Conservation (phyloP, 164 flowering plant genomes). For the Sedum album region DNA sequence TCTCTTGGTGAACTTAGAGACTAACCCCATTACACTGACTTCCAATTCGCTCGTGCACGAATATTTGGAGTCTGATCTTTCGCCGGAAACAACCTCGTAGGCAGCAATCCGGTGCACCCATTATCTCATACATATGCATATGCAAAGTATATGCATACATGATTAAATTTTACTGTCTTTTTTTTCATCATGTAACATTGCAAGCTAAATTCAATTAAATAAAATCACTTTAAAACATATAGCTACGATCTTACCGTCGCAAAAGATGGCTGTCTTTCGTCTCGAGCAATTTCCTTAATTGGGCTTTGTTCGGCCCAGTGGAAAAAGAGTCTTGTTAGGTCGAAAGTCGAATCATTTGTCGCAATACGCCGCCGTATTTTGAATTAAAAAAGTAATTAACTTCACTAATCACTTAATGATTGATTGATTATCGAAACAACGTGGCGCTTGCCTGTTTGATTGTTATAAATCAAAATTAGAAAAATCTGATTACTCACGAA, state of each 20-base stretch:
- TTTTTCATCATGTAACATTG: neutral
- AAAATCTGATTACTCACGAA: neutral
- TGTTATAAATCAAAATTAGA: neutral
- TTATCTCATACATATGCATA: neutral
- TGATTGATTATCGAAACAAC: neutral
- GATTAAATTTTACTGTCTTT: neutral
- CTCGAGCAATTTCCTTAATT: neutral
- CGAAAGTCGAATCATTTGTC: neutral
- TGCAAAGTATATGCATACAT: neutral
- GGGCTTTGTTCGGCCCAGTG: neutral
- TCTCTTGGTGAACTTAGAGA: conserved; percentile 76
- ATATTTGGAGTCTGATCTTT: conserved; percentile 39
- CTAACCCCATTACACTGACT: conserved; percentile 55
- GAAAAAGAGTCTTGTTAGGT: neutral
- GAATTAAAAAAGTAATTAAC: neutral
- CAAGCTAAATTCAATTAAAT: neutral
- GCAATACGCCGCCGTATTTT: neutral
- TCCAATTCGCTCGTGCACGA: conserved; percentile 81
- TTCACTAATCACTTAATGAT: neutral
- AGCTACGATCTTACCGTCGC: neutral
- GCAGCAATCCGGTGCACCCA: neutral
- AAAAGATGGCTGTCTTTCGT: neutral
- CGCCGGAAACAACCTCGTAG: conserved; percentile 28
- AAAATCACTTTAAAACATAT: neutral
- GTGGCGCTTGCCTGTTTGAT: neutral